Conservation (phyloP, 805 yeast species). For the Sungouiella thailandica region DNA sequence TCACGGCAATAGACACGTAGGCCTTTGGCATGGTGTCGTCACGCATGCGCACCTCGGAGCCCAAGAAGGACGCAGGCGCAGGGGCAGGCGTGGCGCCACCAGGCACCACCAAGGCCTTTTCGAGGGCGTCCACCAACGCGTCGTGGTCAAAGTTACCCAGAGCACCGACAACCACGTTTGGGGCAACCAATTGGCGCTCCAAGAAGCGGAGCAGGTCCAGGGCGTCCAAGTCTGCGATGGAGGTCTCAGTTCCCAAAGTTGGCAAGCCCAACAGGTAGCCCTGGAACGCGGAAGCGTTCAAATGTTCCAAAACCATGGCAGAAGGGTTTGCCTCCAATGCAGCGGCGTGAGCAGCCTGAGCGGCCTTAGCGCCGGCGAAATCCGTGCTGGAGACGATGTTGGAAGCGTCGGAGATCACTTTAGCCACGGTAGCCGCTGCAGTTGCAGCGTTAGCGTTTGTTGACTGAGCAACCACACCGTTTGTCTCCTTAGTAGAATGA, state of each 20-base stretch:
- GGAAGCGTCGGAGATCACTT: conserved; percentile 34
- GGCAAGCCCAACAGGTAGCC: conserved; percentile 79
- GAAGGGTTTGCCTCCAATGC: conserved; percentile 54
- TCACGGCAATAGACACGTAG: conserved; percentile 69
- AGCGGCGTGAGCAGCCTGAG: conserved; percentile 44
- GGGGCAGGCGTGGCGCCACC: conserved; percentile 46
- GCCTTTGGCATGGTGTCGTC: conserved; percentile 83
- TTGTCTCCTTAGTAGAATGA: conserved; percentile 55
- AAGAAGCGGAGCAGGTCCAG: conserved; percentile 56
- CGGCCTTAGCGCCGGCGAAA: conserved; percentile 43
- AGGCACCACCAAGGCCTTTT: conserved; percentile 43
- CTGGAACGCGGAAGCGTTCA: conserved; percentile 82
- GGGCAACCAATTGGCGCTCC: conserved; percentile 51
- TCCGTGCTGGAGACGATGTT: conserved; percentile 39
- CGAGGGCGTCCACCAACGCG: conserved; percentile 61
- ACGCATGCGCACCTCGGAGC: conserved; percentile 84
- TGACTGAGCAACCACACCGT: conserved; percentile 56
- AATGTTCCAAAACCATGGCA: conserved; percentile 62
- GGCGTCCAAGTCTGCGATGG: conserved; percentile 51
- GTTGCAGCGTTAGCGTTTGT: conserved; percentile 45
- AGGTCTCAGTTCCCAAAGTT: conserved; percentile 66
- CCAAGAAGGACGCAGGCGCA: conserved; percentile 64
- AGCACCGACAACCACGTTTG: conserved; percentile 65
- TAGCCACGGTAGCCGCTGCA: conserved; percentile 50
- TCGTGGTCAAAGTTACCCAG: conserved; percentile 72